These are phyloP conservation scores for Pichia kluyveri DNA, from an alignment of 805 yeast species.

Conservation along the genomic window DNA sequence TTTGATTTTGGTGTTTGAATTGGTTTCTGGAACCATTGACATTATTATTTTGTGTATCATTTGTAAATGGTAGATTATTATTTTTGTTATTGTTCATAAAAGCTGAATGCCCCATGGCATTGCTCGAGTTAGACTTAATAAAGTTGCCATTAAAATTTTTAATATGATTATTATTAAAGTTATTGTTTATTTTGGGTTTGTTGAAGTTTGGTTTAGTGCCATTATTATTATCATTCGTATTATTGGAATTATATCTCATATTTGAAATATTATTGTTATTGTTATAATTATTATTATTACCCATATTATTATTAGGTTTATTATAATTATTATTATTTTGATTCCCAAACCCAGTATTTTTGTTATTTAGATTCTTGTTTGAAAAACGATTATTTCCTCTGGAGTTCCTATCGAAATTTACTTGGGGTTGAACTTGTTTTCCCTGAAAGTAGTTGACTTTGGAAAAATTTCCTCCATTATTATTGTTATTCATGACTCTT, in stretches of 20 bases:
- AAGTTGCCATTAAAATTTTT: neutral
- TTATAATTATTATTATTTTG: conserved; percentile 1
- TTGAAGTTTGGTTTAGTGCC: neutral
- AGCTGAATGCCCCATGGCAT: neutral
- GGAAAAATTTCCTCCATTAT: conserved; percentile 10
- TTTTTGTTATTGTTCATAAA: neutral
- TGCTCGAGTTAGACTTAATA: neutral
- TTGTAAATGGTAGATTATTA: neutral
- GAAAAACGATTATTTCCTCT: neutral
- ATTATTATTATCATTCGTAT: neutral
- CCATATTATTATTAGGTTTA: neutral
- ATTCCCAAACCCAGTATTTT: neutral
- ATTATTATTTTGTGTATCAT: neutral
- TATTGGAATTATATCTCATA: neutral
- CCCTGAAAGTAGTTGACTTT: conserved; percentile 15
- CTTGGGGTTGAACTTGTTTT: neutral
- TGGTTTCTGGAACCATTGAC: too few relatives aligned
- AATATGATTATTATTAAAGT: neutral
- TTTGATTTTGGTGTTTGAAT: too few relatives aligned
- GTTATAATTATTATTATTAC: too few relatives aligned
- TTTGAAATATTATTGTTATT: neutral
- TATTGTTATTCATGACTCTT: neutral
- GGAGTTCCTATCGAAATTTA: neutral
- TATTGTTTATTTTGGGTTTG: neutral
- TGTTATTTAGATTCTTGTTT: neutral